Base-by-base conservation (phyloP, 768 basidiomycete species). In the Leucogyrophana mollusca region DNA sequence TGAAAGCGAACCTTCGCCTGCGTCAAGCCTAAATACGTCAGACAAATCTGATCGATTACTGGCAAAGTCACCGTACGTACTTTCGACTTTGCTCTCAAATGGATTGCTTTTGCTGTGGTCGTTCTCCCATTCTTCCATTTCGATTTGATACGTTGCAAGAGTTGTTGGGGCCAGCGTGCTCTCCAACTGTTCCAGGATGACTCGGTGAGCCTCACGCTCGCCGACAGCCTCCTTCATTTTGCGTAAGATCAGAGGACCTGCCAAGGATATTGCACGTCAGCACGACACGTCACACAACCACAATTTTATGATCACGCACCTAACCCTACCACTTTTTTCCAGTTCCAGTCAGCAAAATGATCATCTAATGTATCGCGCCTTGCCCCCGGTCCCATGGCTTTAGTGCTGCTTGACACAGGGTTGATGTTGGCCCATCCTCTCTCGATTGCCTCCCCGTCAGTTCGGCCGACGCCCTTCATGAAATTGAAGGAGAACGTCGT, bases 361-460 rank as follows among this genome's bases (percentile, higher is more conserved):
- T 74, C 67, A 41, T 76, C 66, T 7, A 76, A 47, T 0, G 65
- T 61, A 10, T 73, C 70, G 9, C 56, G 51, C 0, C 65, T 21
- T 34, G 62, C 46, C n/a, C 65, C 51, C 0, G 66, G 62, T 0
- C 61, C 68, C 70, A 72, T 74, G 34, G 71, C 69, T 3, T 58
- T 49, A 2, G 64, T 66, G 49, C 67, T 70, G 0, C 58, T 45
- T 0, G 63, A 65, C 0, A 60, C 51, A 0, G 57, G 47, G 46
- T 73, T 72, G 8, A 62, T 53, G 6, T 53, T 53, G 0, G 69
- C 46, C 75, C 75, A 77, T 0, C 46, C 53, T 0, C 52, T 51
- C 35, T 78, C 75, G 0, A 70, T 56, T 1, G 56, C 68, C 39
- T 76, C 69, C 0, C 72, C 67, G 50, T 71, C 68, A 0, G 54